These are phyloP conservation scores for Globisporangium spinosum DNA, from an alignment of 352 stramenopile genomes.

Conservation along the genomic window DNA sequence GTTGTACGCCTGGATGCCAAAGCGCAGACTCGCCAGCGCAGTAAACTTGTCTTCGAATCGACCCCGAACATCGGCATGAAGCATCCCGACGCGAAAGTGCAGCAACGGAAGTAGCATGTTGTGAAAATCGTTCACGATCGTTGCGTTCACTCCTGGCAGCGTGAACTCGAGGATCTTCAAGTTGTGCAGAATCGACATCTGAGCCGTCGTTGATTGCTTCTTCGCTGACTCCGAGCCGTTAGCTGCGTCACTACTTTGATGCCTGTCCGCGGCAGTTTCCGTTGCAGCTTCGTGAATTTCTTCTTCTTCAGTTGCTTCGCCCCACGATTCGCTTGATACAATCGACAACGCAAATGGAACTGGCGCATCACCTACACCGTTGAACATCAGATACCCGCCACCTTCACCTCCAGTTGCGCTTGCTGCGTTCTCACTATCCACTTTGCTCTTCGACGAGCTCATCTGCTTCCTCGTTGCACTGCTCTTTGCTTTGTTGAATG, in stretches of 20 bases:
- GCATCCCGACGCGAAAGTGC: slow-evolving; percentile 63
- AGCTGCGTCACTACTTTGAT: background rate
- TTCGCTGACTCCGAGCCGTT: slow-evolving; percentile 1
- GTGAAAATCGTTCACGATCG: slow-evolving; percentile 85
- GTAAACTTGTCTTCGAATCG: slow-evolving; percentile 61
- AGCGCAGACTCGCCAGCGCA: slow-evolving; percentile 52
- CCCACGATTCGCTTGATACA: slow-evolving; percentile 29
- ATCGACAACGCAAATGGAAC: slow-evolving; percentile 77
- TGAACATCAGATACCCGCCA: slow-evolving; percentile 86
- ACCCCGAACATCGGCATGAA: slow-evolving; percentile 67
- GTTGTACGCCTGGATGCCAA: slow-evolving; percentile 83
- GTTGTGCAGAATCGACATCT: slow-evolving; percentile 45
- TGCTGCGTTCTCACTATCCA: slow-evolving; percentile 37
- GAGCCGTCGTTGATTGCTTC: slow-evolving; percentile 23
- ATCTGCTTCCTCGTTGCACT: slow-evolving; percentile 23
- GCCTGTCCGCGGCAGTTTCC: background rate
- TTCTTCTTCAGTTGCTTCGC: slow-evolving; percentile 10
- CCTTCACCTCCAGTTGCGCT: slow-evolving; percentile 43
- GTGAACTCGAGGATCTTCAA: slow-evolving; percentile 77
- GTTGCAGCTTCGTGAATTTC: slow-evolving; percentile 1
- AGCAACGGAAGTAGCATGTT: slow-evolving; percentile 83
- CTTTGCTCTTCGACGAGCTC: slow-evolving; percentile 10
- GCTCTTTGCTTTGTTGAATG: slow-evolving; percentile 61
- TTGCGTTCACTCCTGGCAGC: slow-evolving; percentile 73
- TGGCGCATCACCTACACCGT: slow-evolving; percentile 76